phyloP scores from a whole-genome alignment of 306 rosid genomes.

The Begonia fuchsioides region DNA sequence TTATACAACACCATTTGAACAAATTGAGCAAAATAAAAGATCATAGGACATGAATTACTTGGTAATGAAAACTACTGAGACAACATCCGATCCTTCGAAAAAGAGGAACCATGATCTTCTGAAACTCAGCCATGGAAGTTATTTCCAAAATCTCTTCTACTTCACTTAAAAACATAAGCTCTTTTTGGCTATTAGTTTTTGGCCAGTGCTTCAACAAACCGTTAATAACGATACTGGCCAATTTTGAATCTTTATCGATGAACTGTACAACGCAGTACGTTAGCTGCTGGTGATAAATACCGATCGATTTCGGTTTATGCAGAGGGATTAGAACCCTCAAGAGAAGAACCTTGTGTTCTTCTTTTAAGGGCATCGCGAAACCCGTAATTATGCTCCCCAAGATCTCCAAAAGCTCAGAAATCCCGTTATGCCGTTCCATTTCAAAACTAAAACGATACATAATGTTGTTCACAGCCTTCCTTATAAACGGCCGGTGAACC shows the following conservation, averaged over 20 bases:
- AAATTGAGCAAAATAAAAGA: neutral
- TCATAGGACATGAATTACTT: slow-evolving; percentile 31
- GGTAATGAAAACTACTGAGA: slow-evolving; percentile 82
- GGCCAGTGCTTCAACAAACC: slow-evolving; percentile 96
- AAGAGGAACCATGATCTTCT: slow-evolving; percentile 68
- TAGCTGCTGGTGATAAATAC: slow-evolving; percentile 83
- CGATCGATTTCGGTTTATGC: slow-evolving; percentile 90
- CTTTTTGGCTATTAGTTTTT: slow-evolving; percentile 88
- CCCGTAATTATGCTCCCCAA: slow-evolving; percentile 95
- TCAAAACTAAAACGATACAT: slow-evolving; percentile 78
- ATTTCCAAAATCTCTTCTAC: slow-evolving; percentile 89
- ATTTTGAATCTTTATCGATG: slow-evolving; percentile 83
- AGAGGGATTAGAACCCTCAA: slow-evolving; percentile 84
- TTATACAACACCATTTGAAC: neutral
- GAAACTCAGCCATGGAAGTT: slow-evolving; percentile 76
- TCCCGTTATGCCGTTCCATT: slow-evolving; percentile 85
- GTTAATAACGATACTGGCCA: slow-evolving; percentile 65
- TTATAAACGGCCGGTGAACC: slow-evolving; percentile 83
- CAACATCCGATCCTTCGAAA: slow-evolving; percentile 62
- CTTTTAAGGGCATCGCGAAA: slow-evolving; percentile 92
- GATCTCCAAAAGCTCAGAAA: slow-evolving; percentile 92
- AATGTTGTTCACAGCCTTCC: slow-evolving; percentile 82
- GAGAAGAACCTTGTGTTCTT: slow-evolving; percentile 80
- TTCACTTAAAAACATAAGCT: slow-evolving; percentile 93
- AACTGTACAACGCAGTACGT: slow-evolving; percentile 85